Percentiles rank a stretch among this genome's conserved stretches.
phyloP scores from a whole-genome alignment of 768 basidiomycete species.

The Pluteus cervinus region DNA sequence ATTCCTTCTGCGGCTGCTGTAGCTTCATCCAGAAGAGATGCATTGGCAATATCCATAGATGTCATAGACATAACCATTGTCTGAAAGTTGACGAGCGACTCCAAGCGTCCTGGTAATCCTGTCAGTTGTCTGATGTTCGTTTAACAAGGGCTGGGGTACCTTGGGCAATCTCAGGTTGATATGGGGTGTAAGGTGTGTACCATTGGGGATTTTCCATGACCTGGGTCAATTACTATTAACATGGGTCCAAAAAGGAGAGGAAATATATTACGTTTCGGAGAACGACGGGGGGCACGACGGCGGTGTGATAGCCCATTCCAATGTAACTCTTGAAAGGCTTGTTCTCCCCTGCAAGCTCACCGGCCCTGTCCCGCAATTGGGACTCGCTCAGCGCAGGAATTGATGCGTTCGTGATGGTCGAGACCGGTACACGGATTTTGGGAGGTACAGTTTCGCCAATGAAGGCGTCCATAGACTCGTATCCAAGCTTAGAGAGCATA shows the following conservation, averaged over 20 bases:
- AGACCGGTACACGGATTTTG: constrained; percentile 64
- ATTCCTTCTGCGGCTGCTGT: constrained; percentile 95
- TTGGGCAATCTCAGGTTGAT: constrained; percentile 98
- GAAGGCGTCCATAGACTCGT: constrained; percentile 85
- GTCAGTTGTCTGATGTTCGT: constrained; percentile 7
- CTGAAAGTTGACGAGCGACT: constrained; percentile 95
- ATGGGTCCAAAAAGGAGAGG: constrained; percentile 1
- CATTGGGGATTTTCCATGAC: constrained; percentile 94
- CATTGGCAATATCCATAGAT: constrained; percentile 92
- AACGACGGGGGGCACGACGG: constrained; percentile 93
- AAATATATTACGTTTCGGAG: constrained; percentile 66
- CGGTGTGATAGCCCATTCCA: constrained; percentile 96
- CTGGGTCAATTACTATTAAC: constrained; percentile 26
- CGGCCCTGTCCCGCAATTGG: constrained; percentile 71
- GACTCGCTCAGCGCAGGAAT: constrained; percentile 82
- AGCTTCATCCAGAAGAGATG: constrained; percentile 90
- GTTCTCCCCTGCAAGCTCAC: constrained; percentile 73
- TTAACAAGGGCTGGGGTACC: constrained; percentile 37
- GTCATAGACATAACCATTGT: constrained; percentile 95
- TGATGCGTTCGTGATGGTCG: constrained; percentile 55
- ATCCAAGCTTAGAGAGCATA: constrained; percentile 85
- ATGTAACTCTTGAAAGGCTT: constrained; percentile 88
- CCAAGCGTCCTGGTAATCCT: constrained; percentile 68
- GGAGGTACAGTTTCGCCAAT: constrained; percentile 76
- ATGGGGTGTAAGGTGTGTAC: constrained; percentile 96